A percentile compares a stretch with the other conserved stretches of the same genome.
Conservation (phyloP, 345 rosid genomes). For the Populus pruinosa region DNA sequence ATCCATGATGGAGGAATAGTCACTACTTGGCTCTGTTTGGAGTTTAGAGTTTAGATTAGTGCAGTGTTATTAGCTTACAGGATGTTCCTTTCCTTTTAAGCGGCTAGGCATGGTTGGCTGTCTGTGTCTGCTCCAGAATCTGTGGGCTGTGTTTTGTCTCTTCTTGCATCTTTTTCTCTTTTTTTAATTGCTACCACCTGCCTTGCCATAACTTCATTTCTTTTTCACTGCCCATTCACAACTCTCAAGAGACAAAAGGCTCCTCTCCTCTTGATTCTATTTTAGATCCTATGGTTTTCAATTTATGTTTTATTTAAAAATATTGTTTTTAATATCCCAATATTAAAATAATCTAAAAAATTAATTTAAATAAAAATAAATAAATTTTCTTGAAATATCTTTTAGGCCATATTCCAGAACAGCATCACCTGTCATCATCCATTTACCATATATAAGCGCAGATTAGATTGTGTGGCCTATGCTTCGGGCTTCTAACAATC, state of each 20-base stretch:
- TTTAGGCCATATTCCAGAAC: too few relatives aligned
- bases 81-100: background rate
- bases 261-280: conserved; percentile 1
- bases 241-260: background rate
- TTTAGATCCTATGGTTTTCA: too few relatives aligned
- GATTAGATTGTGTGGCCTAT: too few relatives aligned
- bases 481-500: too few relatives aligned
- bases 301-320: too few relatives aligned
- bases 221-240: background rate
- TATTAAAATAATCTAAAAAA: too few relatives aligned
- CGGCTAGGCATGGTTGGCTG: background rate
- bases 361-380: too few relatives aligned
- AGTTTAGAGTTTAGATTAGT: background rate
- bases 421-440: background rate
- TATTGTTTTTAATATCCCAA: too few relatives aligned
- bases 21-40: too few relatives aligned
- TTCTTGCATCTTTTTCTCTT: conserved; percentile 10
- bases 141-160: conserved; percentile 23
- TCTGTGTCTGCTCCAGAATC: conserved; percentile 10
- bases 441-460: background rate
- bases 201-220: background rate
- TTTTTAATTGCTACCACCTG: background rate
- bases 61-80: background rate
- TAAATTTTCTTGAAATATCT: too few relatives aligned
- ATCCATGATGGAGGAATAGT: background rate